Base-by-base conservation (phyloP, 75 land plant genomes). In the Chamaecyparis obtusa region DNA sequence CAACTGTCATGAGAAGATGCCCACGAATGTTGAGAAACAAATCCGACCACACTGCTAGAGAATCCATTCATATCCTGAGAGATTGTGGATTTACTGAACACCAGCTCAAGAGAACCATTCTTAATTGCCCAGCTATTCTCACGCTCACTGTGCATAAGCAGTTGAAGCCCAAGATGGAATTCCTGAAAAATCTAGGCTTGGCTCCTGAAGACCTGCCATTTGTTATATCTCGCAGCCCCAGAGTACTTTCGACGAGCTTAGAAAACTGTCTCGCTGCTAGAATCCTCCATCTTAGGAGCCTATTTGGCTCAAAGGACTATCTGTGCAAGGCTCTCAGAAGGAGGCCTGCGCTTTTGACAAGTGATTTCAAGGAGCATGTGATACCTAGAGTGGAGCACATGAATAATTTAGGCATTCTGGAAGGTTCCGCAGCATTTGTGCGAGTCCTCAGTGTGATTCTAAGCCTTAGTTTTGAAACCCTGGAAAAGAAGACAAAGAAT, bases 141-240 rank as follows among this genome's bases (percentile, higher is more conserved):
- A 1, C 46, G 3, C 46, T 44, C 46, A 44, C 1, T 1, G 46
- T 44, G 46, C 3, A 44, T 44, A 3, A 0, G 46, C 46, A 44
- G 46, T 44, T 44, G 46, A 44, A 44, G 46, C 46, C 87, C 54
- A 82, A 81, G 24, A 21, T 89, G 51, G 81, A 44, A 17, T 69
- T 89, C 67, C 86, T 87, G 48, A 90, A 87, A 16, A 17, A 10
- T 4, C 1, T 87, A 9, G 92, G 92, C 35, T 43, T 91, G 24
- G 75, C 6, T 21, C 39, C 51, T 33, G 8, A 60, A 9, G 88
- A 89, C 24, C 30, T 91, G 55, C 67, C 85, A 44, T 11, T 56
- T 14, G 37, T 91, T 79, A 86, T 91, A 27, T 1, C 79, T 35
- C 67, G 71, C 17, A 76, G 89, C 6, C 90, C 92, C 27, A 91